phyloP scores from a whole-genome alignment of 805 yeast species.

The Lipomyces sp. region DNA sequence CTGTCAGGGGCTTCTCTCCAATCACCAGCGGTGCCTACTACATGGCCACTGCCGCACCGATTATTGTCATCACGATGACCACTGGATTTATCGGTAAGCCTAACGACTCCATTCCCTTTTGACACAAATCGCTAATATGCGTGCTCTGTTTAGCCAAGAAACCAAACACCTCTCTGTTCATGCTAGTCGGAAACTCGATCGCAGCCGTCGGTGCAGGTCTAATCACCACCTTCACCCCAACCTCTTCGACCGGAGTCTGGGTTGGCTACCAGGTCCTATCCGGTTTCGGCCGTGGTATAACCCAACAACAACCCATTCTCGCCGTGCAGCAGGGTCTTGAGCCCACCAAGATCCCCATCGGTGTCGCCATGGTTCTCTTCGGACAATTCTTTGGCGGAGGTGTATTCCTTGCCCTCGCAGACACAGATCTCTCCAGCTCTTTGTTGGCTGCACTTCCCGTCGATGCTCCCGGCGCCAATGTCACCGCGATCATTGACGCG shows the following conservation, averaged over 20 bases:
- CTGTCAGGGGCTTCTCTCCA: conserved; percentile 38
- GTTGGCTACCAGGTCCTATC: conserved; percentile 54
- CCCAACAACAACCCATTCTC: conserved; percentile 44
- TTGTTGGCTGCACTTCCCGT: not conserved
- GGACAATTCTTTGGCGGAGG: conserved; percentile 18
- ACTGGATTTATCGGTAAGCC: conserved; percentile 53
- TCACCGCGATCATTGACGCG: not conserved
- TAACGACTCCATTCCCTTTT: conserved; percentile 41
- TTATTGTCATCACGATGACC: conserved; percentile 51
- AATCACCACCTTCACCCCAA: conserved; percentile 48
- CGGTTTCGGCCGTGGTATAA: conserved; percentile 51
- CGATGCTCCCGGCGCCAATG: not conserved
- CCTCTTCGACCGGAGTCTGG: conserved; percentile 47
- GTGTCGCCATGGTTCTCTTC: conserved; percentile 13
- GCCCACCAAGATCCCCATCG: conserved; percentile 12
- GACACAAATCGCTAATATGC: too few species aligned
- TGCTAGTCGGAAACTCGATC: conserved; percentile 47
- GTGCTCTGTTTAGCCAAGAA: too few species aligned
- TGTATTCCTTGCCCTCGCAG: conserved; percentile 13
- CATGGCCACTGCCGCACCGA: conserved; percentile 52
- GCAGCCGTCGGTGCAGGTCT: conserved; percentile 54
- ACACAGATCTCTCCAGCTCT: conserved; percentile 10
- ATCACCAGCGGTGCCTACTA: conserved; percentile 52
- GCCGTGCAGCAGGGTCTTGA: conserved; percentile 18
- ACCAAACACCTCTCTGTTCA: conserved; percentile 47